A percentile compares a stretch with the other conserved stretches of the same genome.
These are phyloP conservation scores for Danielia reshetovae DNA, from an alignment of 805 yeast species.

Conservation along the genomic window DNA sequence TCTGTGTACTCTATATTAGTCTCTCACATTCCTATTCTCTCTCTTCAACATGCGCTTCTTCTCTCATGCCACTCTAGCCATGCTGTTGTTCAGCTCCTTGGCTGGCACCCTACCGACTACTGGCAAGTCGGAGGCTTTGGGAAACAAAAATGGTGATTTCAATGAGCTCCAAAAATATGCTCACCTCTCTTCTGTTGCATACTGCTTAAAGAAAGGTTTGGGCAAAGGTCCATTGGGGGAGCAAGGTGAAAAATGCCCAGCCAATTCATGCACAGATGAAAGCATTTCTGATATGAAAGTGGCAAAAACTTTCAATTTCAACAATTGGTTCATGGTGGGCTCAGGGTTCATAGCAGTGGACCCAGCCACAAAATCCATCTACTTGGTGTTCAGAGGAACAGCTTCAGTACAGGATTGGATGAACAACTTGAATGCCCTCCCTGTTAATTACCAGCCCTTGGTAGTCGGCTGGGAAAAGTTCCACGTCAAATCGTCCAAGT, in stretches of 20 bases:
- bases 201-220: conserved; percentile 33
- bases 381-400: conserved; percentile 62
- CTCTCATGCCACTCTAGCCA: no score
- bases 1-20: no score
- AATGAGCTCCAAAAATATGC: conserved; percentile 31
- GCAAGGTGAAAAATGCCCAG: conserved; percentile 21
- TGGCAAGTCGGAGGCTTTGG: no score
- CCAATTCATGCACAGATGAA: conserved; percentile 20
- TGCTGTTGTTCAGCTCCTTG: no score
- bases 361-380: conserved; percentile 37
- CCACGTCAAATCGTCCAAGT: conserved; percentile 16
- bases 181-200: conserved; percentile 32
- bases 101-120: no score
- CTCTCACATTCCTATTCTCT: no score
- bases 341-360: conserved; percentile 55
- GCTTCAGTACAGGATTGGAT: conserved; percentile 58
- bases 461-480: conserved; percentile 15
- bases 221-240: conserved; percentile 20
- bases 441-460: conserved; percentile 46
- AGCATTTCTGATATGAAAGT: conserved; percentile 29
- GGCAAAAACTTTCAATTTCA: conserved; percentile 37
- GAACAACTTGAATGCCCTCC: conserved; percentile 50
- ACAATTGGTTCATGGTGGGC: conserved; percentile 43
- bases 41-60: no score
- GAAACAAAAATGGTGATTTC: no score